phyloP scores from a whole-genome alignment of 768 basidiomycete species.

The Exsudoporus frostii region DNA sequence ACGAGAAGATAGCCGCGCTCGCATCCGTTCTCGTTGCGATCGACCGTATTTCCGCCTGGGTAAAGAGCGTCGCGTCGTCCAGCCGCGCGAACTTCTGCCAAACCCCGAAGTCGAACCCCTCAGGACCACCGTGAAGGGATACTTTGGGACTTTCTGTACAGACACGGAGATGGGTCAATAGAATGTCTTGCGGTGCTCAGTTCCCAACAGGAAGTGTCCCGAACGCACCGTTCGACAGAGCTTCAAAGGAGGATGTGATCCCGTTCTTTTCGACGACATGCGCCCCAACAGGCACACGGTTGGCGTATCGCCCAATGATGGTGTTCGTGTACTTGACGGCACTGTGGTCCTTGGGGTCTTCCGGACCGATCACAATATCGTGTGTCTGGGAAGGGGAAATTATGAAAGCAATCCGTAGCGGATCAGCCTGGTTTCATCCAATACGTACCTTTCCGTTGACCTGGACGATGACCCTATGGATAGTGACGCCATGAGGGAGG shows the following conservation, averaged over 20 bases:
- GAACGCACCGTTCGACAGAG: conserved; percentile 36
- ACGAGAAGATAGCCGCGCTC: conserved; percentile 50
- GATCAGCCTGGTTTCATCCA: not conserved
- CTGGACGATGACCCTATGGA: conserved; percentile 66
- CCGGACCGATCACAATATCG: conserved; percentile 74
- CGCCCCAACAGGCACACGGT: conserved; percentile 63
- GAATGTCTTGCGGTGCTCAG: too few species aligned
- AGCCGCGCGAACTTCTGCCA: conserved; percentile 47
- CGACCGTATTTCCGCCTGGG: conserved; percentile 47
- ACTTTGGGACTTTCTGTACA: conserved; percentile 47
- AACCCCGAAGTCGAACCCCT: conserved; percentile 56
- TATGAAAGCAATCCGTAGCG: too few species aligned
- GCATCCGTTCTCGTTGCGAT: conserved; percentile 33
- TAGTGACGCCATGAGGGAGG: conserved; percentile 63
- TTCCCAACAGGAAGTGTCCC: not conserved
- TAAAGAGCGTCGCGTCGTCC: conserved; percentile 51
- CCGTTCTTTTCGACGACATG: conserved; percentile 53
- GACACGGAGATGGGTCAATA: conserved; percentile 7
- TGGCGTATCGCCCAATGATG: conserved; percentile 69
- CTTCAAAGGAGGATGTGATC: conserved; percentile 44
- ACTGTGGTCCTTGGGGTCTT: conserved; percentile 55
- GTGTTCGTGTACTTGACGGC: conserved; percentile 69
- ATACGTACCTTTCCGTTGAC: conserved; percentile 55
- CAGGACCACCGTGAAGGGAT: conserved; percentile 70
- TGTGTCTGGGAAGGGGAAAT: conserved; percentile 47